These are phyloP conservation scores for Fimicolochytrium jonesii DNA, from an alignment of 192 early-diverging fungal species.

Conservation along the genomic window DNA sequence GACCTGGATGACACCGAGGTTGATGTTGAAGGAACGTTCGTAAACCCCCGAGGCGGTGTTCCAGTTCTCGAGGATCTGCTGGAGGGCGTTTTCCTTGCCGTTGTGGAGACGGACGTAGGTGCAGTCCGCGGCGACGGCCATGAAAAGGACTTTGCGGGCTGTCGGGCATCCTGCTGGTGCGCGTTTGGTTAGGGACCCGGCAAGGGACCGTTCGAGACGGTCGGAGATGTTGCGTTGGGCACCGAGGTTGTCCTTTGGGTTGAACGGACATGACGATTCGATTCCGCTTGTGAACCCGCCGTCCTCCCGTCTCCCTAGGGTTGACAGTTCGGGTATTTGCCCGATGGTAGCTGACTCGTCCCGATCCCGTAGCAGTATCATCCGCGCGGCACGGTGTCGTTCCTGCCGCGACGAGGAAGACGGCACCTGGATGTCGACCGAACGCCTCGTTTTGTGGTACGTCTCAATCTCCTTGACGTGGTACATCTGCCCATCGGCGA, in stretches of 20 bases:
- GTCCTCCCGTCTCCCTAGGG: not conserved
- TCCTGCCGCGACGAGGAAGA: conserved; percentile 19
- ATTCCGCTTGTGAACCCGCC: too few species aligned
- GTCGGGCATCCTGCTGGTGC: conserved; percentile 22
- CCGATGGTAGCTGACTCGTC: not conserved
- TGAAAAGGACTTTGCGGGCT: conserved; percentile 37
- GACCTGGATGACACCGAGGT: conserved; percentile 74
- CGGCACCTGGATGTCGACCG: conserved; percentile 31
- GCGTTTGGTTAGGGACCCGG: conserved; percentile 9
- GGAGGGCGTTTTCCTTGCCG: conserved; percentile 31
- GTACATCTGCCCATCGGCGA: conserved; percentile 20
- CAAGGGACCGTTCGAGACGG: too few species aligned
- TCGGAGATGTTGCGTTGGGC: too few species aligned
- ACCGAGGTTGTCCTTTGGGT: too few species aligned
- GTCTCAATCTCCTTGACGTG: conserved; percentile 31
- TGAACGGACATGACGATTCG: too few species aligned
- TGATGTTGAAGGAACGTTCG: conserved; percentile 82
- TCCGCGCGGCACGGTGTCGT: conserved; percentile 12
- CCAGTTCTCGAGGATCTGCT: conserved; percentile 77
- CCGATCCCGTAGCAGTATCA: conserved; percentile 33
- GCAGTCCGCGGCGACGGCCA: conserved; percentile 50
- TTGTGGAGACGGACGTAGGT: conserved; percentile 38
- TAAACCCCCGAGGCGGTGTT: conserved; percentile 72
- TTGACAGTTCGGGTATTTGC: not conserved
- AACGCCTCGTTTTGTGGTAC: conserved; percentile 25